A percentile compares a stretch with the other conserved stretches of the same genome.
phyloP scores from a whole-genome alignment of 2,329 filamentous ascomycete species.

The Tolypocladium inflatum region DNA sequence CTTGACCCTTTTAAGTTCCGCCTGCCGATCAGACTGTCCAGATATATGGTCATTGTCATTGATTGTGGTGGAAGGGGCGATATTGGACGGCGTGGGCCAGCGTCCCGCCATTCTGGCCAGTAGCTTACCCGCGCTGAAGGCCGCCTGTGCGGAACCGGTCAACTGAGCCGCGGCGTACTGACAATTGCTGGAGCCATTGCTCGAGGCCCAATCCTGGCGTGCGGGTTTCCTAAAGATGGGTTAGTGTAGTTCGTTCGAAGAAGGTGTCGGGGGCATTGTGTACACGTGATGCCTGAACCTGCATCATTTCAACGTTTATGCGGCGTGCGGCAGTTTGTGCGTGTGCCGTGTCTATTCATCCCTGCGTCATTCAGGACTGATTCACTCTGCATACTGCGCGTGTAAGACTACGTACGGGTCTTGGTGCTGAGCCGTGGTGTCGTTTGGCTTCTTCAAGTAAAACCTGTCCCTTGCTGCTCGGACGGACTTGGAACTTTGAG shows the following conservation, averaged over 20 bases:
- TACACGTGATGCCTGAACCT: neutral
- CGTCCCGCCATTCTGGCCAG: too few species aligned
- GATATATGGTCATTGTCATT: too few species aligned
- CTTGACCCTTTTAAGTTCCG: too few species aligned
- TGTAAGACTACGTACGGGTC: conserved; percentile 7
- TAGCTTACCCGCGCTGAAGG: too few species aligned
- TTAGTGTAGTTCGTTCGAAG: neutral
- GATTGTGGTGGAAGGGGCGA: too few species aligned
- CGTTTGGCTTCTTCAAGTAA: conserved; percentile 1
- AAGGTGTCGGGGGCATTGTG: neutral
- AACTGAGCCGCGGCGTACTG: too few species aligned
- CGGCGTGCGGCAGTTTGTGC: neutral
- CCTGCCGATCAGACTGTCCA: too few species aligned
- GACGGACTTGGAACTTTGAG: conserved; percentile 21
- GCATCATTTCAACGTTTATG: neutral
- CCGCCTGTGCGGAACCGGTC: too few species aligned
- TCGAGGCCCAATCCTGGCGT: neutral
- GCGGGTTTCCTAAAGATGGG: neutral
- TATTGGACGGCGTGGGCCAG: too few species aligned
- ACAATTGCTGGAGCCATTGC: neutral
- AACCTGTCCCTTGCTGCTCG: conserved; percentile 17
- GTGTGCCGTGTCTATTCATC: neutral
- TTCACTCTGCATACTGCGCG: conserved; percentile 3
- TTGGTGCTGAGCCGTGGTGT: neutral
- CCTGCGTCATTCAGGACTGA: neutral